These are phyloP conservation scores for Geotrichum histeridarum DNA, from an alignment of 1,139 yeast genomes.

Conservation along the genomic window DNA sequence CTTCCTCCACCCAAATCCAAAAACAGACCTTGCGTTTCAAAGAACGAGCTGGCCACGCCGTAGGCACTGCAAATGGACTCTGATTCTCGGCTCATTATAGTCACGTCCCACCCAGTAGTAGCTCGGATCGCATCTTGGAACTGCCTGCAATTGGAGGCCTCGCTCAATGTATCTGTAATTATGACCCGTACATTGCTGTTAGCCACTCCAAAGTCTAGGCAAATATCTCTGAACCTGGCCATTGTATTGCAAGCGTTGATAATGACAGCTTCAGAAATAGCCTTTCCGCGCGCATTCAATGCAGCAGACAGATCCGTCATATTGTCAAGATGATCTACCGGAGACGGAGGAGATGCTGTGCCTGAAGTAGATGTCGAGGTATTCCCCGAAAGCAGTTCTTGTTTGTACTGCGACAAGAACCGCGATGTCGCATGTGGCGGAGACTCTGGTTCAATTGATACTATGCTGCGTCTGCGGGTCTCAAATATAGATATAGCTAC, in stretches of 20 bases:
- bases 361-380: conserved; percentile 1
- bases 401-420: conserved; percentile 1
- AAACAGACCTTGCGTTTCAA: conserved; percentile 55
- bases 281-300: conserved; percentile 45
- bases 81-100: conserved; percentile 50
- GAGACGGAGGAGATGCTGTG: neutral
- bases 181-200: conserved; percentile 53
- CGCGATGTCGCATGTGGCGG: conserved; percentile 2
- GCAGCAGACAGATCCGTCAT: conserved; percentile 26
- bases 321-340: conserved; percentile 12
- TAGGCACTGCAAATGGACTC: conserved; percentile 61
- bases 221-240: conserved; percentile 56
- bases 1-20: conserved; percentile 67
- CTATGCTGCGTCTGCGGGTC: conserved; percentile 30
- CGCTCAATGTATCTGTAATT: conserved; percentile 63
- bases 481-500: conserved; percentile 62
- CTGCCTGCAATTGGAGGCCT: conserved; percentile 54
- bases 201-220: conserved; percentile 63
- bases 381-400: neutral
- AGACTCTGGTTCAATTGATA: conserved; percentile 15
- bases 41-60: conserved; percentile 65
- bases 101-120: conserved; percentile 59
- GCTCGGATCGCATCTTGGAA: conserved; percentile 49
- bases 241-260: conserved; percentile 54
- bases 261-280: conserved; percentile 53